A percentile compares a stretch with the other conserved stretches of the same genome.
Conservation (phyloP, 768 basidiomycete genomes). For the Hericium erinaceus region DNA sequence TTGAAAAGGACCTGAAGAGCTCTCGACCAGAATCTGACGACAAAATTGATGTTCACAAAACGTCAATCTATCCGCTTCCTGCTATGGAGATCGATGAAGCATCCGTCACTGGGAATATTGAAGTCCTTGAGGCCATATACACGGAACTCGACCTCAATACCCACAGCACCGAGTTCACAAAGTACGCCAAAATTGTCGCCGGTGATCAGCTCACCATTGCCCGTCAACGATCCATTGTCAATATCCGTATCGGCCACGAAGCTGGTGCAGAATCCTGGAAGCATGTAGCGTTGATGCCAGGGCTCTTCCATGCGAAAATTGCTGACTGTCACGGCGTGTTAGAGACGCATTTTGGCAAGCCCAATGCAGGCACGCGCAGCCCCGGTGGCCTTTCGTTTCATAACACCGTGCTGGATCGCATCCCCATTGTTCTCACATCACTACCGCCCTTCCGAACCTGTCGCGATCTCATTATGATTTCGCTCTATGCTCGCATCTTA, state of each 20-base stretch:
- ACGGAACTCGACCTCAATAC: slow-evolving; percentile 18
- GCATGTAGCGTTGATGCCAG: slow-evolving; percentile 20
- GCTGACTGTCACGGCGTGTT: slow-evolving; percentile 23
- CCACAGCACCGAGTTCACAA: background rate
- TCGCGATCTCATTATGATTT: slow-evolving; percentile 22
- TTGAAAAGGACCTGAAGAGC: slow-evolving; percentile 13
- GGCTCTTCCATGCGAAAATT: slow-evolving; percentile 31
- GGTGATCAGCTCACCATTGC: slow-evolving; percentile 32
- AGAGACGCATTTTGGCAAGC: slow-evolving; percentile 25
- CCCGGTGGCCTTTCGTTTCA: slow-evolving; percentile 27
- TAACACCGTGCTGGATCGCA: slow-evolving; percentile 24
- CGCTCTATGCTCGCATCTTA: slow-evolving; percentile 20
- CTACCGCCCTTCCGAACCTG: slow-evolving; percentile 22
- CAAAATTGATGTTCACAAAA: slow-evolving; percentile 23
- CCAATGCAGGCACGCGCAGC: slow-evolving; percentile 18
- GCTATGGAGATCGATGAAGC: slow-evolving; percentile 30
- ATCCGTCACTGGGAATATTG: slow-evolving; percentile 24
- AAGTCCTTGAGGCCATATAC: slow-evolving; percentile 22
- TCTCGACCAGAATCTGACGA: slow-evolving; percentile 14
- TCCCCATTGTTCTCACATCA: slow-evolving; percentile 20
- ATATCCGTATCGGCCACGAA: slow-evolving; percentile 26
- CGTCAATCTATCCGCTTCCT: slow-evolving; percentile 21
- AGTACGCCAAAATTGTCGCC: slow-evolving; percentile 4
- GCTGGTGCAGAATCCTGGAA: slow-evolving; percentile 16
- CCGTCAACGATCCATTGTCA: slow-evolving; percentile 22